Base-by-base conservation (phyloP, 345 rosid genomes). In the Rubroshorea leprosula region DNA sequence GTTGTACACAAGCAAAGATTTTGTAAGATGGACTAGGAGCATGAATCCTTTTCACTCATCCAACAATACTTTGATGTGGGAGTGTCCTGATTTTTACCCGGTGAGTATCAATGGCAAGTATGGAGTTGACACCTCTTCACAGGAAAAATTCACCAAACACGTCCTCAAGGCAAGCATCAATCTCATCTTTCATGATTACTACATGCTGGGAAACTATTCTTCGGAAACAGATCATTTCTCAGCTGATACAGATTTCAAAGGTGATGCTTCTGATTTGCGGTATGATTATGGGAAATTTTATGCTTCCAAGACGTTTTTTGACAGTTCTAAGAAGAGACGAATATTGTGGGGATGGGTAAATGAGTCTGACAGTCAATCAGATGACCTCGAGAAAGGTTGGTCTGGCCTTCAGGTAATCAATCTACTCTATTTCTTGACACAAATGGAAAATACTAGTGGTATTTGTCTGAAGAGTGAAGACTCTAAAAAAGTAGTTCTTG, bases 201-300 rank as follows among this genome's bases (percentile, higher is more conserved):
- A 80, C 39, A 67, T 69, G 44, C 76, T 73, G 41, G 92, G 84
- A 5, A 35, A 62, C 43, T 90, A 84, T 70, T 71, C 78, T 0
- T 60, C 81, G 4, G 86, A 87, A 18, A 72, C 45, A 27, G 31
- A 60, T n/a, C 19, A 20, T 4, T 47, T 20, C 16, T 49, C 27
- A 4, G 54, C 82, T 5, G 86, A 79, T 11, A 27, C 54, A 5
- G 82, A 84, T 20, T 75, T 76, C 4, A 49, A 67, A 20, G 83
- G 77, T 22, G 68, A 73, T 29, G 68, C 57, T 60, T 55, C 62
- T 0, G 85, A 78, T 23, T 74, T 81, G 6, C 69, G 83, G 54
- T 83, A 72, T 52, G 97, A 87, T 63, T 87, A 87, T 10, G 97
- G 93, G 0, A 83, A 84, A n/a, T 90, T 73, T 27, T 90, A 90